These are phyloP conservation scores for Chlorophyllum brunneum DNA, from an alignment of 768 basidiomycete genomes.

Conservation along the genomic window DNA sequence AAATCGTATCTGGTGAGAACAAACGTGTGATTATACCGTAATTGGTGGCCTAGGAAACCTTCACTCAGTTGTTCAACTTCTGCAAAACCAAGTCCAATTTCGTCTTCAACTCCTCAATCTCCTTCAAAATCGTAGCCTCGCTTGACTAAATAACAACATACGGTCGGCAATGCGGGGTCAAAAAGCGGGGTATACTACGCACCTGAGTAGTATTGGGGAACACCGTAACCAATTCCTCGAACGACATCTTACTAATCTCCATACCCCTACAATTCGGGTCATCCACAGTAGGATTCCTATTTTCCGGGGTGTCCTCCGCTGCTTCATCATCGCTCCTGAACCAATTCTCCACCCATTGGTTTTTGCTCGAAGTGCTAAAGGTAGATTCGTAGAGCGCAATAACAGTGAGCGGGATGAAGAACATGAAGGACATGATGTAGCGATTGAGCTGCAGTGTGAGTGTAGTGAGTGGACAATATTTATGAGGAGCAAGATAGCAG, in stretches of 20 bases:
- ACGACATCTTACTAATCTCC: constrained; percentile 67
- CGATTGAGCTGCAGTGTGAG: constrained; percentile 59
- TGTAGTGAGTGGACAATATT: neutral
- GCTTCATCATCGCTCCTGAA: constrained; percentile 57
- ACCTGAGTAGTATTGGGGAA: constrained; percentile 77
- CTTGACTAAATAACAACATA: constrained; percentile 47
- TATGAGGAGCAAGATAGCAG: neutral
- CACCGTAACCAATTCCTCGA: constrained; percentile 61
- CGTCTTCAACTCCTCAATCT: constrained; percentile 56
- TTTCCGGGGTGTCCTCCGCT: constrained; percentile 47
- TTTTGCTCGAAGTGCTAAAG: constrained; percentile 38
- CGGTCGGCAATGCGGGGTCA: constrained; percentile 5
- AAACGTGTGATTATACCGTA: too few relatives aligned
- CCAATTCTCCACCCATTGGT: constrained; percentile 69
- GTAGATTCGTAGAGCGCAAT: constrained; percentile 78
- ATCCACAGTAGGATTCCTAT: constrained; percentile 59
- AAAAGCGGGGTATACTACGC: constrained; percentile 21
- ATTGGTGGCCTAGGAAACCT: too few relatives aligned
- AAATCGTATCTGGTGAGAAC: too few relatives aligned
- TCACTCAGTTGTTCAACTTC: constrained; percentile 24
- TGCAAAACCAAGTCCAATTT: constrained; percentile 29
- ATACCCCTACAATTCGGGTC: constrained; percentile 51
- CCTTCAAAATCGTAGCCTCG: constrained; percentile 62
- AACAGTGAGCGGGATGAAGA: constrained; percentile 70
- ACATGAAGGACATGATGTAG: constrained; percentile 71